phyloP scores from a whole-genome alignment of 2,329 filamentous ascomycete species.

The Pseudogymnoascus sp. region DNA sequence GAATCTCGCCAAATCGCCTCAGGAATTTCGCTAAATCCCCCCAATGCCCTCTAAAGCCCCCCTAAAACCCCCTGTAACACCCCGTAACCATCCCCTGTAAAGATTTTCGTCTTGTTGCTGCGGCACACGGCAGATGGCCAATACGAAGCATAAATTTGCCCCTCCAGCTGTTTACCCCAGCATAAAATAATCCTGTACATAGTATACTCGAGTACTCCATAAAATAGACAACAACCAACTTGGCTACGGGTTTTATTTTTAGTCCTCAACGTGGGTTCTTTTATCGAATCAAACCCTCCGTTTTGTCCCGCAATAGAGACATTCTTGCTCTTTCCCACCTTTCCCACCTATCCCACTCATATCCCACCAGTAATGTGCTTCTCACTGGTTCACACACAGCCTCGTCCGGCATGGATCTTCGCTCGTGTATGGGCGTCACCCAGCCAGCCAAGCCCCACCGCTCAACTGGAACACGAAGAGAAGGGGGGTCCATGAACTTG shows the following conservation, averaged over 20 bases:
- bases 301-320: neutral
- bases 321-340: neutral
- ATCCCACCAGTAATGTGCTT: neutral
- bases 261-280: neutral
- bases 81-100: neutral
- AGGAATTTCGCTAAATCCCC: neutral
- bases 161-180: neutral
- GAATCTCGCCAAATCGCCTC: neutral
- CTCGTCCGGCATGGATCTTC: constrained; percentile 1
- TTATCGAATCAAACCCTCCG: neutral
- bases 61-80: neutral
- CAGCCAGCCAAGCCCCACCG: neutral
- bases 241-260: neutral
- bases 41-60: too few relatives aligned
- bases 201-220: neutral
- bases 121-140: neutral
- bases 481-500: neutral
- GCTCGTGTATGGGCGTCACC: neutral
- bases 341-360: neutral
- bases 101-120: neutral
- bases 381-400: neutral
- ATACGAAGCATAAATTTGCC: neutral
- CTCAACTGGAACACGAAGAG: constrained; percentile 1
- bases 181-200: neutral
- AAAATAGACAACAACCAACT: neutral